phyloP scores from a whole-genome alignment of 768 basidiomycete genomes.

The Amanita fuliginea region DNA sequence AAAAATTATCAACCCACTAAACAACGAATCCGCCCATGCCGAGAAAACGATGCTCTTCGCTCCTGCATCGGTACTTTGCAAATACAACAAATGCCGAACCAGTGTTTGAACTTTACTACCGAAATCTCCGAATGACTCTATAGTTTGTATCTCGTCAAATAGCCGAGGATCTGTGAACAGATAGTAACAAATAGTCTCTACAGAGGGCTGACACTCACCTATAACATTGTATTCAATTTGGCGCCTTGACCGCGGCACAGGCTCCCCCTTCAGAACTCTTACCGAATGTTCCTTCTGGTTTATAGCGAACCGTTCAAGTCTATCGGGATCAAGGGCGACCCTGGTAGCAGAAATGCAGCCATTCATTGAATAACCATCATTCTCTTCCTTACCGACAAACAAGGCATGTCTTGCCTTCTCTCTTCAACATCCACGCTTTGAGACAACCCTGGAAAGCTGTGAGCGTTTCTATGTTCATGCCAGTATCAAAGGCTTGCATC shows the following conservation, averaged over 20 bases:
- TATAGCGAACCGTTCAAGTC: slow-evolving; percentile 52
- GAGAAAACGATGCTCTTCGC: slow-evolving; percentile 84
- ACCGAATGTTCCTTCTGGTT: slow-evolving; percentile 24
- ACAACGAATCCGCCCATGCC: slow-evolving; percentile 81
- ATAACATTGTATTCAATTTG: slow-evolving; percentile 58
- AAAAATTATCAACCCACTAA: slow-evolving; percentile 36
- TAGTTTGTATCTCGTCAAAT: slow-evolving; percentile 43
- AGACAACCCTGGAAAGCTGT: slow-evolving; percentile 40
- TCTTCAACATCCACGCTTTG: slow-evolving; percentile 52
- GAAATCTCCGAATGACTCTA: slow-evolving; percentile 58
- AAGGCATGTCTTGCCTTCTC: slow-evolving; percentile 58
- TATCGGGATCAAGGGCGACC: slow-evolving; percentile 39
- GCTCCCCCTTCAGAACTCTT: slow-evolving; percentile 27
- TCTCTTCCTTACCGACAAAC: slow-evolving; percentile 50
- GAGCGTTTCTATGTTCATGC: background rate
- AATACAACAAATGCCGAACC: slow-evolving; percentile 64
- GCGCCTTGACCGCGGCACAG: slow-evolving; percentile 45
- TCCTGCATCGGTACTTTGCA: slow-evolving; percentile 55
- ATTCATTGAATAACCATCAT: slow-evolving; percentile 4
- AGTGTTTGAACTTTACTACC: slow-evolving; percentile 74
- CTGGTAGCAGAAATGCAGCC: slow-evolving; percentile 19
- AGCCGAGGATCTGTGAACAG: slow-evolving; percentile 26
- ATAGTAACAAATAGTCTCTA: background rate
- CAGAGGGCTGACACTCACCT: slow-evolving; percentile 17
- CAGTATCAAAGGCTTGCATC: slow-evolving; percentile 34